Evolutionary conservation across 2,329 filamentous ascomycete genomes (phyloP), one percentile per base, ranked within the genome.

Genomic region (Trichoderma citrinoviride): DNA sequence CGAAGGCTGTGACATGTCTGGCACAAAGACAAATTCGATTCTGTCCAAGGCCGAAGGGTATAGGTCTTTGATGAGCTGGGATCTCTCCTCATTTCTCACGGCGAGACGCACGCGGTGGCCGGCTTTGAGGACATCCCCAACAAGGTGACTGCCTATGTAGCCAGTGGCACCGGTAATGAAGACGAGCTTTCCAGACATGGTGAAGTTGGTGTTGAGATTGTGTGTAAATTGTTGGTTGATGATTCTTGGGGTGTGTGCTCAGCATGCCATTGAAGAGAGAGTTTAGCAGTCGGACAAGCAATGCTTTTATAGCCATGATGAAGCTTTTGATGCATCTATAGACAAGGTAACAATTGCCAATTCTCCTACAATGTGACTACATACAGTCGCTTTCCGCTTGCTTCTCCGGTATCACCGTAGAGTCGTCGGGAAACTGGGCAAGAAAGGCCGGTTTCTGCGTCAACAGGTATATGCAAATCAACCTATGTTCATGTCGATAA

Each of bases 1-100:
- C n/a, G 71, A 73, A 71, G 19, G 79, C 69, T 52, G 76, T 52
- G 23, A 70, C 68, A 65, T 61, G 27, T 61, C 57, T 5, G 57
- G 46, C 23, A 61, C 46, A 14, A 61, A 15, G 3, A 17, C 43
- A 21, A 10, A 61, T 19, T 43, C 57, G 19, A 70, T 70, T 1
- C 66, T 69, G 15, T 66, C 53, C 3, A 61, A 19, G 17, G 55
- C 52, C 3, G 57, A 52, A 7, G 47, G 23, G 29, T 67, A 61
- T 21, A 53, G 37, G 3, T 64, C 53, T 40, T 67, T 56, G 8
- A 68, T 50, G 1, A 29, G n/a, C 12, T 65, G 33, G 10, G 29
- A 56, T 41, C 68, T 67, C 21, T 61, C 53, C 21, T 33, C 43
- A 15, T 58, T 68, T 40, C 68, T 63, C 14, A 69, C 62, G 27